These are phyloP conservation scores for Saccharomycopsis oosterbeekiorum DNA, from an alignment of 805 yeast genomes.

Conservation along the genomic window DNA sequence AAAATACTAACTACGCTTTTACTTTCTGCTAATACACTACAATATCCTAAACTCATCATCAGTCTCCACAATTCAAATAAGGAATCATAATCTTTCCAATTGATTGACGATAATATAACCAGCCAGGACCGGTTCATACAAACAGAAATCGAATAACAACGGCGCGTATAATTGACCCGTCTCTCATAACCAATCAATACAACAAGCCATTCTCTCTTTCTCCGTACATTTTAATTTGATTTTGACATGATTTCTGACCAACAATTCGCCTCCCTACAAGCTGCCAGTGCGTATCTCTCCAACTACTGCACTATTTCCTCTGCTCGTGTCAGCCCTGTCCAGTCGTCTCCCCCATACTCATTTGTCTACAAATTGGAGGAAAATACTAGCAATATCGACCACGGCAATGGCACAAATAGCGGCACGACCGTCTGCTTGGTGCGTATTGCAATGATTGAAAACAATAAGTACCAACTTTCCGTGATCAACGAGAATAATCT, in stretches of 20 bases:
- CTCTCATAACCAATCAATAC: too few relatives aligned
- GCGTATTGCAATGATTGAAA: neutral
- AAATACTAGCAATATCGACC: neutral
- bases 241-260: neutral
- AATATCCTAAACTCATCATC: neutral
- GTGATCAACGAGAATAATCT: neutral
- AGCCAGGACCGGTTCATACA: neutral
- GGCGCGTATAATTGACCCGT: too few relatives aligned
- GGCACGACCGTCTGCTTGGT: neutral
- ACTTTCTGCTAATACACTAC: conserved; percentile 1
- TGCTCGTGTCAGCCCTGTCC: neutral
- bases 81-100: neutral
- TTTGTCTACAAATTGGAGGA: neutral
- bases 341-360: neutral
- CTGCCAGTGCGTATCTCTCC: neutral
- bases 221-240: too few relatives aligned
- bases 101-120: too few relatives aligned
- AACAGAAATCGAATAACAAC: neutral
- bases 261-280: neutral
- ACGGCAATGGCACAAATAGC: neutral
- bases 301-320: neutral
- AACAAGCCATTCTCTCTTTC: too few relatives aligned
- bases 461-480: neutral
- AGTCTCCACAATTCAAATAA: neutral
- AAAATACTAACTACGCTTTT: neutral